Evolutionary conservation across 805 yeast species (phyloP), one percentile per base, ranked within the genome.

Genomic region (Candida broadrunensis): DNA sequence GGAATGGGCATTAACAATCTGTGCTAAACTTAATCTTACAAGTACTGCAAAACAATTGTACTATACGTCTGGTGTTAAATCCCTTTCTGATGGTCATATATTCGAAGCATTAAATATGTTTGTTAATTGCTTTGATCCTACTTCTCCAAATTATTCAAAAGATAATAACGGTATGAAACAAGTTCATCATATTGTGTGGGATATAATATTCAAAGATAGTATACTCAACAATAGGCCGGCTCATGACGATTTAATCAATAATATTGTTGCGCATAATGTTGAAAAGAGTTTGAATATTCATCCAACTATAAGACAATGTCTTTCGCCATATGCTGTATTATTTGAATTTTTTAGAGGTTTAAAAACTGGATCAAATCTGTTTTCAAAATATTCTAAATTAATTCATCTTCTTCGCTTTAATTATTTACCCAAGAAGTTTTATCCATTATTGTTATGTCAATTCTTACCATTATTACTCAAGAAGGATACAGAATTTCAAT

Each of bases 1-100:
- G 45, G 93, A 85, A 58, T 85, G 91, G 91, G 76, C 83, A 34
- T 63, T 85, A 38, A 77, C 87, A 2, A 67, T 85, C 4, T 84
- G 91, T 63, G 85, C 89, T 11, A 74, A 81, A 49, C 67, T 85
- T 56, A 77, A 75, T 50, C 57, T 85, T 32, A 70, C 79, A n/a
- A 62, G 72, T 6, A 80, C 85, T 11, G 79, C 85, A 0, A 71
- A 72, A 42, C 66, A 72, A 24, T 65, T 85, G 3, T 82, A 75
- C 57, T 70, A 73, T 41, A 63, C 61, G 15, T 61, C 73, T 40
- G 83, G 81, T 6, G 60, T 64, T 29, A 67, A 68, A 36, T 68
- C 79, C 14, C 61, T 77, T 37, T 65, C 72, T 16, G 79, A 77
- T 36, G 86, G 85, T 15, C 70, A 72, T 44, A 51, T 80, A 8